These are phyloP conservation scores for Incumbomyces delicatus DNA, from an alignment of 2,329 filamentous ascomycete species.

Conservation along the genomic window DNA sequence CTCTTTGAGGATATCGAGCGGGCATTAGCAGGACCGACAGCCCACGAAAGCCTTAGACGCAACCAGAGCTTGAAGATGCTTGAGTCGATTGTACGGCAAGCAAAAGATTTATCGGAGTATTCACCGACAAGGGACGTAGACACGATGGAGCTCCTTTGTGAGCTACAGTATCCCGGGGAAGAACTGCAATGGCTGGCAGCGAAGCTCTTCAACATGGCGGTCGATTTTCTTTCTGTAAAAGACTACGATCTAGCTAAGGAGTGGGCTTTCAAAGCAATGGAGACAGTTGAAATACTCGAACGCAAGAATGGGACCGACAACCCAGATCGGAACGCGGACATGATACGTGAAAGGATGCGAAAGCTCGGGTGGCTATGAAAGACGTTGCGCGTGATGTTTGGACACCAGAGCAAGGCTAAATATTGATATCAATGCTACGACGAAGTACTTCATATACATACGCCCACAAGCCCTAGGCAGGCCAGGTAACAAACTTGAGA, in stretches of 20 bases:
- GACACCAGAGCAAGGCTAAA: too few relatives aligned
- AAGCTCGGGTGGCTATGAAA: too few relatives aligned
- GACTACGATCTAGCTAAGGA: conserved; percentile 28
- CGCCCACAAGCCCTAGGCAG: too few relatives aligned
- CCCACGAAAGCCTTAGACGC: conserved; percentile 9
- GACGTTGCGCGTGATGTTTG: too few relatives aligned
- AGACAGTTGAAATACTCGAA: conserved; percentile 27
- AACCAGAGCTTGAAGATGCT: conserved; percentile 20
- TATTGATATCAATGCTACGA: too few relatives aligned
- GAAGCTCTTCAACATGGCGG: conserved; percentile 45
- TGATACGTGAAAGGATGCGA: too few relatives aligned
- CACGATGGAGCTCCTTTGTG: conserved; percentile 11
- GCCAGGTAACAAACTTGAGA: too few relatives aligned
- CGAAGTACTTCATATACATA: too few relatives aligned
- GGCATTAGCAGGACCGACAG: conserved; percentile 33
- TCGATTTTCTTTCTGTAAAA: conserved; percentile 40
- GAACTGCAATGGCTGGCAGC: conserved; percentile 51
- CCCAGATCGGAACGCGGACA: too few relatives aligned
- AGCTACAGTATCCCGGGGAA: conserved; percentile 37
- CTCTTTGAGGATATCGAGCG: conserved; percentile 53
- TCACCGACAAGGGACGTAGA: conserved; percentile 4
- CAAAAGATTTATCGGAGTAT: conserved; percentile 20
- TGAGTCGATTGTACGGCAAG: conserved; percentile 28
- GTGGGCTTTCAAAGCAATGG: conserved; percentile 40
- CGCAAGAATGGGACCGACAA: not conserved